Base-by-base conservation (phyloP, 306 rosid species). In the Dalbergia cochinchinensis region DNA sequence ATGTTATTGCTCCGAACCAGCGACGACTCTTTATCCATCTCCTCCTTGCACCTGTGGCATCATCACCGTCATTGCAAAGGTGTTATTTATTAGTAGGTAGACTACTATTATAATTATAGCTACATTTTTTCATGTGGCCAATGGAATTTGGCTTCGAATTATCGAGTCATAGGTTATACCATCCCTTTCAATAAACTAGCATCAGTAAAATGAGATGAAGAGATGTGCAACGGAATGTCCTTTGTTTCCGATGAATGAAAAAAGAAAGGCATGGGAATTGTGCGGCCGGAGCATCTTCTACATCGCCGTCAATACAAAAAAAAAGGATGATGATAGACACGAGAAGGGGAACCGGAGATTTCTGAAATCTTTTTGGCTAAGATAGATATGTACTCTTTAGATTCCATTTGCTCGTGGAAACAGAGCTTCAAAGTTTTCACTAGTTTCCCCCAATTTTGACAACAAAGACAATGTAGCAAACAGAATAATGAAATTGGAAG, bases 11-110 rank as follows among this genome's bases (percentile, higher is more conserved):
- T 77, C 20, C 81, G 19, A 60, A 44, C 20, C 54, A 45, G 15
- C 11, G 83, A 14, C 19, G 60, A 54, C 76, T 90, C 93, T 78
- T 84, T 83, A 69, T 94, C 97, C 98, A 94, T 94, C 87, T 63
- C 78, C 33, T 53, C 71, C 16, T 15, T 53, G 78, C 91, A 54
- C 60, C 60, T 54, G 60, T 88, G 85, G 78, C 84, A 61, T 65
- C 77, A 60, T 65, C 77, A 65, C 4, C 42, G 71, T 54, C 80
- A 59, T 42, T 50, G 6, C 13, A 34, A 65, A 65, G 8, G 19
- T 60, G 65, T 71, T 82, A 79, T 20, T 57, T 62, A 77, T 34
- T 63, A 68, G 9, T 6, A 33, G n/a, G 13, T 0, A 48, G 45
- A 65, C 73, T 65, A 65, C 73, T 65, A 55, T 79, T 74, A 54